phyloP scores from a whole-genome alignment of 495 filamentous ascomycete species.

The Jackrogersella minutella region DNA sequence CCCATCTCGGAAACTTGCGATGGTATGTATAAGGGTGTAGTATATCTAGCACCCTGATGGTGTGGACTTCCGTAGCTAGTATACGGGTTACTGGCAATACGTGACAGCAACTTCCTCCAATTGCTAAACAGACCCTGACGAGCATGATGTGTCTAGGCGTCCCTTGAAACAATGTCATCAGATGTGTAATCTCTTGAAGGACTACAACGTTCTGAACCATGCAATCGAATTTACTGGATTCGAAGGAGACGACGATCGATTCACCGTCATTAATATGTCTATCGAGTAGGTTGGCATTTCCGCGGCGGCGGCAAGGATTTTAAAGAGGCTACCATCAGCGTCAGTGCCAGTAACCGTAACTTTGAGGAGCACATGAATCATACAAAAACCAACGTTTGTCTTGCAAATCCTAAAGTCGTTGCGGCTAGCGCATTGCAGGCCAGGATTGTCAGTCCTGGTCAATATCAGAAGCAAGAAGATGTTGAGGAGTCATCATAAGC shows the following conservation, averaged over 20 bases:
- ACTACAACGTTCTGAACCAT: slow-evolving; percentile 92
- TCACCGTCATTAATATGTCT: slow-evolving; percentile 94
- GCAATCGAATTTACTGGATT: slow-evolving; percentile 88
- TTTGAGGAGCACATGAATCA: slow-evolving; percentile 94
- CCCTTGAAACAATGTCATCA: slow-evolving; percentile 94
- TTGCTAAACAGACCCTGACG: slow-evolving; percentile 80
- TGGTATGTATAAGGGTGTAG: slow-evolving; percentile 92
- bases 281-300: slow-evolving; percentile 96
- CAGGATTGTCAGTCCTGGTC: slow-evolving; percentile 81
- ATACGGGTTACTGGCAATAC: slow-evolving; percentile 87
- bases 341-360: slow-evolving; percentile 67
- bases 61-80: slow-evolving; percentile 84
- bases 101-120: slow-evolving; percentile 90
- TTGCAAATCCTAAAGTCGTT: slow-evolving; percentile 82
- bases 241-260: slow-evolving; percentile 77
- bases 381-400: slow-evolving; percentile 77
- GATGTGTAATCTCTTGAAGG: slow-evolving; percentile 89
- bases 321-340: slow-evolving; percentile 70
- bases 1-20: slow-evolving; percentile 85
- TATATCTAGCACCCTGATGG: slow-evolving; percentile 77
- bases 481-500: slow-evolving; percentile 72
- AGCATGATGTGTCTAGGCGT: slow-evolving; percentile 81
- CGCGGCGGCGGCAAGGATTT: slow-evolving; percentile 87
- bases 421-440: slow-evolving; percentile 89
- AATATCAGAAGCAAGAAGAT: slow-evolving; percentile 75